Base-by-base conservation (phyloP, 164 flowering plant species). In the Protea cynaroides region DNA sequence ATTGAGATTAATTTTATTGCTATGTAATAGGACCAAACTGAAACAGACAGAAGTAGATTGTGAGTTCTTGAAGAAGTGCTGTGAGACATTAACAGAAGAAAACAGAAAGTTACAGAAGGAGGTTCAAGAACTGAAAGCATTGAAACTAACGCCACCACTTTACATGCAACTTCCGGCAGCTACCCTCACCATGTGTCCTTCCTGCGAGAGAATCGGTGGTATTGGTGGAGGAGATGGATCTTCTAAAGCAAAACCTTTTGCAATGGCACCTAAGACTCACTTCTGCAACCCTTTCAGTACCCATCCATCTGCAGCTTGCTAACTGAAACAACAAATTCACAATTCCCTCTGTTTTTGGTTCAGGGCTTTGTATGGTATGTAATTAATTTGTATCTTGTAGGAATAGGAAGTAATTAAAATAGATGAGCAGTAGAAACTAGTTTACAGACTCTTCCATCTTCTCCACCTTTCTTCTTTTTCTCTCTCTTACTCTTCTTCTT, bases 41-140 rank as follows among this genome's bases (percentile, higher is more conserved):
- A 91, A 91, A 79, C 97, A 89, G 69, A 91, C 97, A 0, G 97
- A 91, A 69, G 89, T 87, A 29, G 96, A 91, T 67, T 89, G 96
- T 22, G 96, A 91, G 66, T 82, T 75, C 74, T 69, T 91, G 76
- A 91, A 87, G 86, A 86, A 87, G 54, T 89, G 92, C 63, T 89
- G 94, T 46, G 89, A 89, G 54, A 79, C 83, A 12, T 65, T 91
- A 40, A 87, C 85, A 8, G 94, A 84, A 8, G 97, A 91, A 69
- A 91, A 91, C 75, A 70, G 84, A 64, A 73, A 87, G 72, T 82
- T 91, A 9, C 84, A 86, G 37, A 89, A 86, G 66, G 97, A 91
- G 76, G 59, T 89, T 1, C 86, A 89, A 56, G 97, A 89, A 44
- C 83, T 91, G 25, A 91, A 86, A 69, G 85, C 94, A 1, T 69